Base-by-base conservation (phyloP, 1,284 basidiomycete species). In the Gomphus bonarii region DNA sequence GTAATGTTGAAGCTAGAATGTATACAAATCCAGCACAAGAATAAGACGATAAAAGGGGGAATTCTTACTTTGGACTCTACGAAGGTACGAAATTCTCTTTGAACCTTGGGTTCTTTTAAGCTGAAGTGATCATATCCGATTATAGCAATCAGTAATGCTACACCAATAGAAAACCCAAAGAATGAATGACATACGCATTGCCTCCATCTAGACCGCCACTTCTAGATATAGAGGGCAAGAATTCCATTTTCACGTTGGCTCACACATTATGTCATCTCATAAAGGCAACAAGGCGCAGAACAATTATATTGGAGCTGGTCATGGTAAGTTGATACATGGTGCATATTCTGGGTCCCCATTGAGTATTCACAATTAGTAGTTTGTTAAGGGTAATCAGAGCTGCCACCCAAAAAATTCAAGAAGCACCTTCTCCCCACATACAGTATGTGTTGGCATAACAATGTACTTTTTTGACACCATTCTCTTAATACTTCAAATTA, bases 141-240 rank as follows among this genome's bases (percentile, higher is more conserved):
- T 35, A 38, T 63, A 55, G 31, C 57, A 54, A 60, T 58, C 38
- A 40, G 38, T 16, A 12, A 40, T 40, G 7, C 38, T n/a, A n/a
- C 38, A n/a, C 2, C 38, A 40, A 40, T 10, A 6, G 3, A 18
- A 18, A 12, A 46, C 36, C 46, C 31, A 25, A 22, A n/a, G 57
- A 25, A 35, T 35, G 14, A n/a, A 48, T 28, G n/a, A 72, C 85
- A 75, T 66, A 87, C 85, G 77, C 75, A 68, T 87, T 81, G 35
- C 85, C 85, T 60, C 79, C 83, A 62, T 77, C 80, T 10, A 87
- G 65, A 7, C 85, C 85, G 61, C 85, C 82, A 63, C 84, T 85
- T 47, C 85, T 75, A 63, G 85, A 88, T 48, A 87, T 77, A 1
- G 83, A 84, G 1, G 85, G 75, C 50, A 88, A 75, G 48, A 77